These are phyloP conservation scores for Starmera stellimalicola DNA, from an alignment of 1,139 yeast genomes.

Conservation along the genomic window DNA sequence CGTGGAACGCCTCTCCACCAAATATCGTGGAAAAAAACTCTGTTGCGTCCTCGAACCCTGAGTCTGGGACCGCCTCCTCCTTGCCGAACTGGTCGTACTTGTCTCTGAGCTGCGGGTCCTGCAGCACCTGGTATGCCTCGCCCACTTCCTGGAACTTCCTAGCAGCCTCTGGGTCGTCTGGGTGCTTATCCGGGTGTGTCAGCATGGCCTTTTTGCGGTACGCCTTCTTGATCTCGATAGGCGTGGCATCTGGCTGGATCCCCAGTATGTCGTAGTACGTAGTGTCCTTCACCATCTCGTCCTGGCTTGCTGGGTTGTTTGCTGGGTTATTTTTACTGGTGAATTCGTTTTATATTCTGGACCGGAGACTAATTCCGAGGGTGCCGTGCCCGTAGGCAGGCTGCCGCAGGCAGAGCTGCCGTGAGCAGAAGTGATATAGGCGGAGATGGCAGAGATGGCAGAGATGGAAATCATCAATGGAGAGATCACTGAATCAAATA, in stretches of 20 bases:
- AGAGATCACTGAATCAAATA: too few species aligned
- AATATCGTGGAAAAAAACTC: slow-evolving; percentile 63
- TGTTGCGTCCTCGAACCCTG: slow-evolving; percentile 63
- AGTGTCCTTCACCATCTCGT: slow-evolving; percentile 95
- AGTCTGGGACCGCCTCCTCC: slow-evolving; percentile 56
- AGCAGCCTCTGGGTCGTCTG: slow-evolving; percentile 70
- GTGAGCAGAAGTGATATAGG: too few species aligned
- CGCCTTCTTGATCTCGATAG: slow-evolving; percentile 83
- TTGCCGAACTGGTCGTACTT: slow-evolving; percentile 60
- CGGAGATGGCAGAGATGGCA: too few species aligned
- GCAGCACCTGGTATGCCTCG: slow-evolving; percentile 60
- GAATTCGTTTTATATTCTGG: too few species aligned
- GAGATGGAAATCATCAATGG: too few species aligned
- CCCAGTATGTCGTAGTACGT: slow-evolving; percentile 77
- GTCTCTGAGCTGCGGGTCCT: slow-evolving; percentile 49
- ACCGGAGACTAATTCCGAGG: too few species aligned
- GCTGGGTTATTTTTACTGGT: too few species aligned
- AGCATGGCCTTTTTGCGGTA: slow-evolving; percentile 82
- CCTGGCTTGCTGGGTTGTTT: too few species aligned
- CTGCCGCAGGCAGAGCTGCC: too few species aligned
- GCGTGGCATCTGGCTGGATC: slow-evolving; percentile 61
- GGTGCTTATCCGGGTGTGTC: slow-evolving; percentile 95
- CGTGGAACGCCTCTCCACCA: slow-evolving; percentile 70
- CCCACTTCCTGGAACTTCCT: slow-evolving; percentile 58
- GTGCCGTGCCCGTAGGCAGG: too few species aligned